Base-by-base conservation (phyloP, 495 filamentous ascomycete species). In the Penicillium maclennaniae region DNA sequence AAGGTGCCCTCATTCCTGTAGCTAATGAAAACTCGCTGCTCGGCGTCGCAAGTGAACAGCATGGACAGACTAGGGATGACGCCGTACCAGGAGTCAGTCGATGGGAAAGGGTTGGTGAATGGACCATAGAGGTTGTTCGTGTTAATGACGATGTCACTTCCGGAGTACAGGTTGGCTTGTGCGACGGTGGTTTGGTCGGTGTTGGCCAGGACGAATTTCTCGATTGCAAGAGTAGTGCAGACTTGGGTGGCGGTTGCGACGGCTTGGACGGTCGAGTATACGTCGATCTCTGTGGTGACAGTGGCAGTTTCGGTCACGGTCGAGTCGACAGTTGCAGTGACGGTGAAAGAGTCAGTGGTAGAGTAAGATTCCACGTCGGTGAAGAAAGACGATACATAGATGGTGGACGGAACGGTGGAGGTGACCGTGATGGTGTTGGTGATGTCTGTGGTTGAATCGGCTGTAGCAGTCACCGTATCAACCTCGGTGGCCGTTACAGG, bases 111-210 rank as follows among this genome's bases (percentile, higher is more conserved):
- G 7, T 47, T 47, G 45, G 45, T 39, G 45, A 47, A 47, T 8
- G 45, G 45, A 5, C 28, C 28, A 12, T 37, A 47, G 28, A 47
- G 28, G 45, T 27, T 20, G 14, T 38, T 37, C 7, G 31, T 47
- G 10, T 47, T 37, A 31, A 47, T 14, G 27, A 39, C 19, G 8
- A 47, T 47, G 28, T 39, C 17, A 7, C 28, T 47, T 17, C 31
- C 34, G 6, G 45, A 47, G 31, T 47, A 47, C 2, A 47, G 20
- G 17, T 47, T 47, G 19, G 45, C 45, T 38, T 47, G 15, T 3
- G 45, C 45, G 16, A 39, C 45, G 9, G 45, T 47, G 31, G 45
- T 47, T 20, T 47, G 45, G 34, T 47, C 27, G 31, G 45, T 47
- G 21, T 47, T 28, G 31, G 17, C 45, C 9, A 47, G 16, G 28